A percentile compares a stretch with the other conserved stretches of the same genome.
These are phyloP conservation scores for Saxispiralis lemnorum DNA, from an alignment of 495 filamentous ascomycete species.

Conservation along the genomic window DNA sequence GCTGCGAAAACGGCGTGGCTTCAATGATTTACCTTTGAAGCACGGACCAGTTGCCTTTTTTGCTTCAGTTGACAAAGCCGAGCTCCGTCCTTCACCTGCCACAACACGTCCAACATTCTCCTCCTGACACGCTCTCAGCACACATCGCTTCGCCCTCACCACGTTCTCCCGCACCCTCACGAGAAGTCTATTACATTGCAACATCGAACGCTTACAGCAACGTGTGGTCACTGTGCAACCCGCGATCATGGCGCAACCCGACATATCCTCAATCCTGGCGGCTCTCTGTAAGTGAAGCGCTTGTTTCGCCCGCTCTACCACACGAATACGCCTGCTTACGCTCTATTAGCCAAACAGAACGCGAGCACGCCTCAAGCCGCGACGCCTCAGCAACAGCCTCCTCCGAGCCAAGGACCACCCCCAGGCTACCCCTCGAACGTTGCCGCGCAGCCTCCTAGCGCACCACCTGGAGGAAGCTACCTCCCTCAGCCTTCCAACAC, in stretches of 20 bases:
- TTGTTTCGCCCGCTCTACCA: neutral
- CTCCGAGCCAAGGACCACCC: conserved; percentile 22
- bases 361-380: conserved; percentile 22
- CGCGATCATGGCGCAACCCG: conserved; percentile 25
- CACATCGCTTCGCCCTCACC: too few relatives aligned
- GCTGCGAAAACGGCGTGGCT: too few relatives aligned
- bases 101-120: too few relatives aligned
- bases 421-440: conserved; percentile 3
- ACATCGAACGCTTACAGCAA: too few relatives aligned
- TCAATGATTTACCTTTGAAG: neutral
- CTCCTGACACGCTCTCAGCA: too few relatives aligned
- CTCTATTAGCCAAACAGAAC: conserved; percentile 24
- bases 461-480: conserved; percentile 19
- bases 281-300: conserved; percentile 29
- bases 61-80: neutral
- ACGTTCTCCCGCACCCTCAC: too few relatives aligned
- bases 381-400: conserved; percentile 16
- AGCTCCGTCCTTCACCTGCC: neutral
- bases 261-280: conserved; percentile 37
- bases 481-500: conserved; percentile 51
- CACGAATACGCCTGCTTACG: neutral
- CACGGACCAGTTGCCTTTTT: too few relatives aligned
- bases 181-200: too few relatives aligned
- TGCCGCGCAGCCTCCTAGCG: conserved; percentile 4
- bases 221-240: neutral